phyloP scores from a whole-genome alignment of 768 basidiomycete genomes.

The Suillus subaureus region DNA sequence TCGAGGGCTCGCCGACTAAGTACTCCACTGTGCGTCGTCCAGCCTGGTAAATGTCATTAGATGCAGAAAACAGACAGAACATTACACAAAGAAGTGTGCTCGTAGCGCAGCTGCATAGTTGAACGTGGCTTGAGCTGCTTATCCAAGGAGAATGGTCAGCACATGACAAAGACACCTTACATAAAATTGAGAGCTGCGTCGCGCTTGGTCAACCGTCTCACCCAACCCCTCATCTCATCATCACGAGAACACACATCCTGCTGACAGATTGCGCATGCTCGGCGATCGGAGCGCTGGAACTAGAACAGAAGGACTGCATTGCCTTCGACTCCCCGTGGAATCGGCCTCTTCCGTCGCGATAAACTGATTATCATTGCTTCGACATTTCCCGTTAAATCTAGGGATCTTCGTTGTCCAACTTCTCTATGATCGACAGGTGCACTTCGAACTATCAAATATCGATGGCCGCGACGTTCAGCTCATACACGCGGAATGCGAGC shows the following conservation, averaged over 20 bases:
- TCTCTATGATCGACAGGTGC: not conserved
- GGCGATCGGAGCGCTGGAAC: not conserved
- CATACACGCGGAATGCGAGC: constrained; percentile 3
- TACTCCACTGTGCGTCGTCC: not conserved
- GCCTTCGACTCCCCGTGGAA: not conserved
- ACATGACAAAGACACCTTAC: constrained; percentile 10
- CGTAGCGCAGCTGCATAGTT: not conserved
- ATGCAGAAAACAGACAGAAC: not conserved
- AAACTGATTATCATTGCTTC: not conserved
- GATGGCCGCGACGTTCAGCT: not conserved
- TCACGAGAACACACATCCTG: not conserved
- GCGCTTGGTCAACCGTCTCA: constrained; percentile 1
- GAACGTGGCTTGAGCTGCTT: not conserved
- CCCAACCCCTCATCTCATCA: not conserved
- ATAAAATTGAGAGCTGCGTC: not conserved
- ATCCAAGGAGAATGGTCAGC: constrained; percentile 4
- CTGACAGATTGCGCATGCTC: constrained; percentile 4
- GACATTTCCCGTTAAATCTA: not conserved
- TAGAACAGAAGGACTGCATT: not conserved
- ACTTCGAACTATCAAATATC: not conserved
- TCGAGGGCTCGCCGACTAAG: too few relatives aligned
- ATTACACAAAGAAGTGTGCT: not conserved
- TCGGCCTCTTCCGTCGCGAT: constrained; percentile 2
- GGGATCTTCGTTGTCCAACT: not conserved
- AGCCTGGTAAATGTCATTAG: not conserved